Conservation (phyloP, 495 filamentous ascomycete species). For the Clohesyomyces aquaticus region DNA sequence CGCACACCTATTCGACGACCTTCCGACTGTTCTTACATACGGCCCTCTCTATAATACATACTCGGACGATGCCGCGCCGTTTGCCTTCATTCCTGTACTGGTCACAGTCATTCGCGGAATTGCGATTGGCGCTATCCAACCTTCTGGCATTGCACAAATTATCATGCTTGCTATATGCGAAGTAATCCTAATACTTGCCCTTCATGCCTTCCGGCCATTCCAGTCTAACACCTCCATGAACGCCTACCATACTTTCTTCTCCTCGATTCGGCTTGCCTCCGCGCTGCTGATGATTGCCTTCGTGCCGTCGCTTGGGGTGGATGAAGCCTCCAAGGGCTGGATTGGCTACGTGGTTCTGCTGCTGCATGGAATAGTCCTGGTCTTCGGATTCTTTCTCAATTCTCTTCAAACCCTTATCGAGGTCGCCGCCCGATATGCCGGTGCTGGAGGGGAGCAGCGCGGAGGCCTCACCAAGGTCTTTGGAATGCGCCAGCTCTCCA, state of each 20-base stretch:
- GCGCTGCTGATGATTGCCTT: slow-evolving; percentile 87
- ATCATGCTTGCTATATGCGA: slow-evolving; percentile 92
- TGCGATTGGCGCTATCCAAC: slow-evolving; percentile 89
- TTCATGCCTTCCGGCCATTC: slow-evolving; percentile 89
- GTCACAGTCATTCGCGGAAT: slow-evolving; percentile 84
- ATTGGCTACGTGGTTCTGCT: slow-evolving; percentile 91
- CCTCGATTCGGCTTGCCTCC: slow-evolving; percentile 73
- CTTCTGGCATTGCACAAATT: slow-evolving; percentile 88
- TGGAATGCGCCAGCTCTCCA: slow-evolving; percentile 88
- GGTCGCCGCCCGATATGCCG: slow-evolving; percentile 75
- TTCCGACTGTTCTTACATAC: slow-evolving; percentile 85
- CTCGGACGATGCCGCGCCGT: slow-evolving; percentile 83
- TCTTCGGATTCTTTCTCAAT: slow-evolving; percentile 94
- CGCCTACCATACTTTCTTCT: slow-evolving; percentile 84
- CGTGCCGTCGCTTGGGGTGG: slow-evolving; percentile 76
- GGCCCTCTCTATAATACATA: slow-evolving; percentile 99
- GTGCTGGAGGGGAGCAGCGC: slow-evolving; percentile 78
- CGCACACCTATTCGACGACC: slow-evolving; percentile 86
- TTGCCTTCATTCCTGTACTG: slow-evolving; percentile 82
- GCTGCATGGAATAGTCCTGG: slow-evolving; percentile 81
- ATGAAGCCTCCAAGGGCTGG: slow-evolving; percentile 82
- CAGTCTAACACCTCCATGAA: slow-evolving; percentile 97
- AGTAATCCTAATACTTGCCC: slow-evolving; percentile 82
- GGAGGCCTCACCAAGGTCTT: slow-evolving; percentile 88
- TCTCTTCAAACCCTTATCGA: slow-evolving; percentile 88